A percentile compares a stretch with the other conserved stretches of the same genome.
Evolutionary conservation across 1,284 basidiomycete genomes (phyloP).

Genomic region (Microbotryum saponariae): DNA sequence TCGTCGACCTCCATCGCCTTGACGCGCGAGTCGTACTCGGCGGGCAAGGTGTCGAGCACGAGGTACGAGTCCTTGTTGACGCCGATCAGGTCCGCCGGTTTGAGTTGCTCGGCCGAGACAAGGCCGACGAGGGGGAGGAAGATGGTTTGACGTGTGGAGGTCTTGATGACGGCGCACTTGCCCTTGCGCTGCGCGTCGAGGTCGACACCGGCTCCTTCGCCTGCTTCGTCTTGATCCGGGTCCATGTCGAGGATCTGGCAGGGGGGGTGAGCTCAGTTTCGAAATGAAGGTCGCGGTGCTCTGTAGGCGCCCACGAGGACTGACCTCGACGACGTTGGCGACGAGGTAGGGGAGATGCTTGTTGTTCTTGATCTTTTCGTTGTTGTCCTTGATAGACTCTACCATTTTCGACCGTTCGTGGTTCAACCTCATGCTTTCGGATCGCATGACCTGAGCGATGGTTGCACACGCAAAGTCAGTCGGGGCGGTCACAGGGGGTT

Average conservation of each 20-base stretch:
- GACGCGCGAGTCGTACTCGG: conserved; percentile 69
- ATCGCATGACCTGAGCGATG: conserved; percentile 73
- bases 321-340: conserved; percentile 89
- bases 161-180: conserved; percentile 98
- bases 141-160: conserved; percentile 88
- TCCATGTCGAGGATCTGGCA: conserved; percentile 88
- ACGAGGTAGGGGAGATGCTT: conserved; percentile 98
- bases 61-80: conserved; percentile 99
- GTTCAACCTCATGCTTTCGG: conserved; percentile 80
- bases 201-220: conserved; percentile 73
- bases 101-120: conserved; percentile 80
- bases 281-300: background rate
- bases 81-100: conserved; percentile 88
- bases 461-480: background rate
- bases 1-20: conserved; percentile 92
- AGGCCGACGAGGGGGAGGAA: conserved; percentile 97
- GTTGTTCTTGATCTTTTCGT: conserved; percentile 99
- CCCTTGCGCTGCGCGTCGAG: conserved; percentile 88
- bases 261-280: conserved; percentile 5
- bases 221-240: conserved; percentile 76
- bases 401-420: conserved; percentile 95
- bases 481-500: background rate
- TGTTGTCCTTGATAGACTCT: conserved; percentile 96
- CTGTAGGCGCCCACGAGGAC: background rate
- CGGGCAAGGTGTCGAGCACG: conserved; percentile 76